These are phyloP conservation scores for Parastagonospora avenae DNA, from an alignment of 2,329 filamentous ascomycete genomes.

Conservation along the genomic window DNA sequence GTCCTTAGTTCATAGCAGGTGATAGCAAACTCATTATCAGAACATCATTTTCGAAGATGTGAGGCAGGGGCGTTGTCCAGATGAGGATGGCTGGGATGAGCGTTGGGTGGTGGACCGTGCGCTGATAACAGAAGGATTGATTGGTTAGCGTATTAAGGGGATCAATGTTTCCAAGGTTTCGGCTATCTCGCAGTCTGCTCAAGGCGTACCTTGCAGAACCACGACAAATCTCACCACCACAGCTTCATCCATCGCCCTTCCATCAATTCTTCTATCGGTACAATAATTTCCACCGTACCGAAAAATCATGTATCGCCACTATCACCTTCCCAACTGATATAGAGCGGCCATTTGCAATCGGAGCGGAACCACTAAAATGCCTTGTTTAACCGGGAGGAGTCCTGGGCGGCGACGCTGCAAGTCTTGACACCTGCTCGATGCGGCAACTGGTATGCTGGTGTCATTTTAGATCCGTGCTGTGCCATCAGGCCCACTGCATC, in stretches of 20 bases:
- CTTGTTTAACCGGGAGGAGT: conserved; percentile 35
- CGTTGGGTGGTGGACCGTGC: neutral
- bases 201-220: conserved; percentile 6
- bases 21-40: no score
- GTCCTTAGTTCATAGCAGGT: no score
- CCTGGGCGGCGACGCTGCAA: conserved; percentile 36
- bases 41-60: no score
- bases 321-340: conserved; percentile 33
- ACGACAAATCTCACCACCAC: neutral
- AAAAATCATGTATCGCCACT: neutral
- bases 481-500: neutral
- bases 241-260: conserved; percentile 1
- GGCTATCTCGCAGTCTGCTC: no score
- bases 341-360: conserved; percentile 15
- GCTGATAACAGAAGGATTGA: neutral
- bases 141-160: neutral
- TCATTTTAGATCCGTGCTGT: conserved; percentile 26
- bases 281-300: conserved; percentile 2
- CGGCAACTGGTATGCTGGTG: conserved; percentile 36
- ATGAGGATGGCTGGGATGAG: neutral
- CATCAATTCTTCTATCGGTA: neutral
- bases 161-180: no score
- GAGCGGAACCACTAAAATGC: conserved; percentile 19
- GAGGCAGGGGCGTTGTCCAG: no score
- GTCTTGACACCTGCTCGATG: conserved; percentile 44